Evolutionary conservation across 495 filamentous ascomycete genomes (phyloP).

Genomic region (Pyronema domesticum): DNA sequence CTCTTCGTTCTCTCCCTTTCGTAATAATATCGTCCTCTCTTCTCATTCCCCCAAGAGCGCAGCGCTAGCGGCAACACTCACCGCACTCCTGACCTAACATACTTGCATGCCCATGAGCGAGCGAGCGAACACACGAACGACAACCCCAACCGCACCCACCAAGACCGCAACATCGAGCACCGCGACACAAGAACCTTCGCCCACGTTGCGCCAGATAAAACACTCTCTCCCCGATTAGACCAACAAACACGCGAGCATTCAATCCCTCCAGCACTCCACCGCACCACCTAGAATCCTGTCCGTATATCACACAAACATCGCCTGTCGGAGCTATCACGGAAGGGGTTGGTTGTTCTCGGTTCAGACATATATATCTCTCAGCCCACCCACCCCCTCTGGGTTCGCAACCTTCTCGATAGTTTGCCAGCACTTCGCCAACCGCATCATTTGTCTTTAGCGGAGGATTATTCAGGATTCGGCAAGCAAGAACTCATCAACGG

Average conservation of each 20-base stretch:
- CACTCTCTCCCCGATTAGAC: background rate
- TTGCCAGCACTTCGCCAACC: background rate
- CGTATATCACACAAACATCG: background rate
- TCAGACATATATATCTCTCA: conserved; percentile 3
- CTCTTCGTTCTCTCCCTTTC: no score
- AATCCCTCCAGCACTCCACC: background rate
- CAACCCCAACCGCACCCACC: background rate
- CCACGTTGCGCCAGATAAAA: background rate
- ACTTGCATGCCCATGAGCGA: background rate
- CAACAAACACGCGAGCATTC: background rate
- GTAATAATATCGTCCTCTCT: background rate
- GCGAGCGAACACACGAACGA: background rate
- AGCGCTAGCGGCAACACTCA: background rate
- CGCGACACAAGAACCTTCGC: background rate
- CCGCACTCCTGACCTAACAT: conserved; percentile 1
- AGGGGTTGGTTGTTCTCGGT: conserved; percentile 4
- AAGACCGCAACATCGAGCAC: background rate
- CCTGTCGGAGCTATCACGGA: background rate
- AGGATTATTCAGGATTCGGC: no score
- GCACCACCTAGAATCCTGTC: background rate
- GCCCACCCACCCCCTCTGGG: conserved; percentile 2
- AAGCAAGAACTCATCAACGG: no score
- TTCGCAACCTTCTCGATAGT: background rate
- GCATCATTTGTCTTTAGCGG: no score
- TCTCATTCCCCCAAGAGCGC: background rate